These are phyloP conservation scores for Clavariopsis aquatica DNA, from an alignment of 495 filamentous ascomycete species.

Conservation along the genomic window DNA sequence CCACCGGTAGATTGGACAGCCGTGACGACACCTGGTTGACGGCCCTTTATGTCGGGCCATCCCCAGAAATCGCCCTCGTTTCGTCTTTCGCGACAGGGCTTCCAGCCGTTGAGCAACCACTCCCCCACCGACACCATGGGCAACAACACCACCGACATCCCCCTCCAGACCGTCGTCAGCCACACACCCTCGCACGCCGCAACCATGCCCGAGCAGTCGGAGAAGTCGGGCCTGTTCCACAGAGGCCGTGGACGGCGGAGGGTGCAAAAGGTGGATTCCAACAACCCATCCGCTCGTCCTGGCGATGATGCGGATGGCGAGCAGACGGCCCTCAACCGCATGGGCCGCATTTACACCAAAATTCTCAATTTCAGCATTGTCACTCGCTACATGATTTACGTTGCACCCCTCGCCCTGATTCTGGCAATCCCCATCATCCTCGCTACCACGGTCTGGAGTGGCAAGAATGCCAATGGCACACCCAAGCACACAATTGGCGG, in stretches of 20 bases:
- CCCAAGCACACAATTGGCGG: conserved; percentile 58
- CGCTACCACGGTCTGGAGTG: conserved; percentile 54
- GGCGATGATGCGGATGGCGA: conserved; percentile 57
- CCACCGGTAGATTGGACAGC: neutral
- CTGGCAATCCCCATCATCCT: conserved; percentile 83
- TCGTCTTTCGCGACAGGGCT: conserved; percentile 42
- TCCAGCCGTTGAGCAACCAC: conserved; percentile 37
- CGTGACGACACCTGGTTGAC: conserved; percentile 19
- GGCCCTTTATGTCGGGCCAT: conserved; percentile 18
- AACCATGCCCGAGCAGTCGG: conserved; percentile 38
- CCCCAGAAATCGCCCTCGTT: conserved; percentile 26
- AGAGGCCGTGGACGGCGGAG: conserved; percentile 59
- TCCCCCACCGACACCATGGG: neutral
- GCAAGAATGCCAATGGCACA: neutral
- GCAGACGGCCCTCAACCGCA: conserved; percentile 62
- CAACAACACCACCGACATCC: conserved; percentile 37
- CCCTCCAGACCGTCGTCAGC: conserved; percentile 39
- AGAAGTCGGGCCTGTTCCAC: conserved; percentile 59
- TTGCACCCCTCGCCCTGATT: conserved; percentile 71
- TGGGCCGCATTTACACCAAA: conserved; percentile 86
- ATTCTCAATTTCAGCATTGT: conserved; percentile 82
- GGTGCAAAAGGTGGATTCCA: conserved; percentile 48
- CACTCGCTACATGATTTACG: conserved; percentile 86
- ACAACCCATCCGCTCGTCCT: conserved; percentile 48
- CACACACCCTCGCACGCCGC: conserved; percentile 35